Evolutionary conservation across 371 early-diverging fungal species (phyloP).

Genomic region (Apophysomyces sp.): DNA sequence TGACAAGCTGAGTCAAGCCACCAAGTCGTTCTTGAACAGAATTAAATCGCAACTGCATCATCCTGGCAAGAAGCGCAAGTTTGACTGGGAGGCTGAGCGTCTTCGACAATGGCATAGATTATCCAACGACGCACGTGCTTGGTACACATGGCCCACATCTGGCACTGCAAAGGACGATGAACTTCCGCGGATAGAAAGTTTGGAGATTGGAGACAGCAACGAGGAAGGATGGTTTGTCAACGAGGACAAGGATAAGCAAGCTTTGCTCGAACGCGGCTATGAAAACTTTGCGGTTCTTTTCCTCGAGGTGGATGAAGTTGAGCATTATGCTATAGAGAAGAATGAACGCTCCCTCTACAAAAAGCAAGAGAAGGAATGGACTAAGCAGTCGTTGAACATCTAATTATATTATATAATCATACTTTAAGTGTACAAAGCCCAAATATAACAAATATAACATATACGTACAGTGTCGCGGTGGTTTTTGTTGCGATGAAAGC

Average conservation of each 20-base stretch:
- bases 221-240: conserved; percentile 23
- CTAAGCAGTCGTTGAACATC: neutral
- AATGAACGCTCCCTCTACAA: conserved; percentile 11
- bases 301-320: conserved; percentile 29
- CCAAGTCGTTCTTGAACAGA: conserved; percentile 16
- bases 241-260: conserved; percentile 21
- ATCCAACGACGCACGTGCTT: conserved; percentile 18
- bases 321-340: conserved; percentile 12
- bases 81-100: conserved; percentile 43
- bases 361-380: conserved; percentile 13
- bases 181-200: conserved; percentile 1
- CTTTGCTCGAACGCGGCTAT: conserved; percentile 29
- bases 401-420: neutral
- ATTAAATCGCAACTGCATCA: conserved; percentile 12
- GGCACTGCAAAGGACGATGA: conserved; percentile 13
- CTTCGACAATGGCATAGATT: conserved; percentile 23
- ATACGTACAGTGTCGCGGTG: no score
- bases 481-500: no score
- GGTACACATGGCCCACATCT: conserved; percentile 15
- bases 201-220: conserved; percentile 8
- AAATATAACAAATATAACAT: neutral
- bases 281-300: conserved; percentile 36
- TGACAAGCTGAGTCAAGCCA: conserved; percentile 12
- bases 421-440: neutral
- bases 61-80: neutral